A percentile compares a stretch with the other conserved stretches of the same genome.
Conservation (phyloP, 371 early-diverging fungal genomes). For the Mucor sp. region DNA sequence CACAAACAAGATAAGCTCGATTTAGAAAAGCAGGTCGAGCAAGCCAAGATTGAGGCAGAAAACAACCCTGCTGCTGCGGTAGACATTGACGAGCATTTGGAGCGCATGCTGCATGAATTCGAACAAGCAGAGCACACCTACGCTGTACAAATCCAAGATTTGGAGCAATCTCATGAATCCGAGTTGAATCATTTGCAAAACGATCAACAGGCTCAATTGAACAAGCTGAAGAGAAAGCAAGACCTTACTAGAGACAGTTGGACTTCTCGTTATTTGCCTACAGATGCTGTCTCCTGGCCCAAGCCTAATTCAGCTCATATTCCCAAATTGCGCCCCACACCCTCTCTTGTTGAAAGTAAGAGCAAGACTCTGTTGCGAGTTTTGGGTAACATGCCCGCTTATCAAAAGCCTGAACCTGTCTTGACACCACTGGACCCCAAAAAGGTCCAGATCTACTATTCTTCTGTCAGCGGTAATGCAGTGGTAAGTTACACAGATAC, state of each 20-base stretch:
- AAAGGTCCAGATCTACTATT: constrained; percentile 48
- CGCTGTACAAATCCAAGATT: constrained; percentile 36
- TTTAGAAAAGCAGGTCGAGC: constrained; percentile 32
- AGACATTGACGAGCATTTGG: constrained; percentile 75
- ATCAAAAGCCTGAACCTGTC: constrained; percentile 32
- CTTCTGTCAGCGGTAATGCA: constrained; percentile 47
- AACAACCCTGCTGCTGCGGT: constrained; percentile 23
- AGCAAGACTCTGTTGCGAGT: constrained; percentile 30
- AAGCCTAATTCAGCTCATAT: constrained; percentile 15
- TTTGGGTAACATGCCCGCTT: constrained; percentile 22
- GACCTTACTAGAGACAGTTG: constrained; percentile 28
- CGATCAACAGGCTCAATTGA: constrained; percentile 39
- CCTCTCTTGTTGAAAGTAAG: constrained; percentile 27
- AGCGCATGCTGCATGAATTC: constrained; percentile 80
- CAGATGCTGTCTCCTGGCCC: constrained; percentile 50
- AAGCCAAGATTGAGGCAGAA: constrained; percentile 30
- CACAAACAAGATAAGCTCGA: constrained; percentile 41
- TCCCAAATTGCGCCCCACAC: constrained; percentile 21
- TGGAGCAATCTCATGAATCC: constrained; percentile 45
- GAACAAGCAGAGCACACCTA: constrained; percentile 47
- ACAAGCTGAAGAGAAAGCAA: constrained; percentile 29
- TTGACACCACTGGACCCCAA: constrained; percentile 42
- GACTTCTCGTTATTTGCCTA: constrained; percentile 40
- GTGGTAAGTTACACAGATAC: constrained; percentile 18
- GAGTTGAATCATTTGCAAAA: constrained; percentile 35